A percentile compares a stretch with the other conserved stretches of the same genome.
These are phyloP conservation scores for Chamaecyparis obtusa DNA, from an alignment of 75 land plant species.

Conservation along the genomic window DNA sequence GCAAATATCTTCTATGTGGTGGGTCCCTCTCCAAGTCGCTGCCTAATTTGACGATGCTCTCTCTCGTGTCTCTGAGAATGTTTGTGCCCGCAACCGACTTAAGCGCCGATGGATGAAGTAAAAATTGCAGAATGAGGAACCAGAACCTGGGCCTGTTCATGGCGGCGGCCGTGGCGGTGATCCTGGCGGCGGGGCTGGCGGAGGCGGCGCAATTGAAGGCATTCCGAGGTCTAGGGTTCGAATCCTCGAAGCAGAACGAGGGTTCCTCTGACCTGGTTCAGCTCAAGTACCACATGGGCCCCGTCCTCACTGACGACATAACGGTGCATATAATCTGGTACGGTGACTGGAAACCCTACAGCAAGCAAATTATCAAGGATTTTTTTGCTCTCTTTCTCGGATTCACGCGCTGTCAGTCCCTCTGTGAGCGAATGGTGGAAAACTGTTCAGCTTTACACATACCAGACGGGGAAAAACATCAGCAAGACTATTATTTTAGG, in stretches of 20 bases:
- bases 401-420: slow-evolving; percentile 13
- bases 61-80: no score
- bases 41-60: no score
- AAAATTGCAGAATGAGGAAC: no score
- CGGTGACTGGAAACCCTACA: slow-evolving; percentile 44
- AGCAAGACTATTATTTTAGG: slow-evolving; percentile 38
- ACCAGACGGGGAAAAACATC: slow-evolving; percentile 61
- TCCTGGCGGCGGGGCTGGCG: not conserved
- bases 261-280: slow-evolving; percentile 71
- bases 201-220: not conserved
- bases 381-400: not conserved
- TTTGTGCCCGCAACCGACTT: no score
- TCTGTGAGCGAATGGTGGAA: slow-evolving; percentile 80
- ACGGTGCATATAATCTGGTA: slow-evolving; percentile 76
- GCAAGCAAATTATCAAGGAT: slow-evolving; percentile 20
- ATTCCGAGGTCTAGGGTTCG: not conserved
- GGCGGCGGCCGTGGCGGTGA: not conserved
- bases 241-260: slow-evolving; percentile 52
- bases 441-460: slow-evolving; percentile 64
- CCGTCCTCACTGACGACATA: slow-evolving; percentile 63
- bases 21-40: no score
- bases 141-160: no score
- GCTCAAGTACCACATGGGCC: slow-evolving; percentile 69
- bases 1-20: no score
- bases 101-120: no score